Percentiles rank a stretch among this genome's conserved stretches.
phyloP scores from a whole-genome alignment of 768 basidiomycete species.

The Mrakia blollopis region DNA sequence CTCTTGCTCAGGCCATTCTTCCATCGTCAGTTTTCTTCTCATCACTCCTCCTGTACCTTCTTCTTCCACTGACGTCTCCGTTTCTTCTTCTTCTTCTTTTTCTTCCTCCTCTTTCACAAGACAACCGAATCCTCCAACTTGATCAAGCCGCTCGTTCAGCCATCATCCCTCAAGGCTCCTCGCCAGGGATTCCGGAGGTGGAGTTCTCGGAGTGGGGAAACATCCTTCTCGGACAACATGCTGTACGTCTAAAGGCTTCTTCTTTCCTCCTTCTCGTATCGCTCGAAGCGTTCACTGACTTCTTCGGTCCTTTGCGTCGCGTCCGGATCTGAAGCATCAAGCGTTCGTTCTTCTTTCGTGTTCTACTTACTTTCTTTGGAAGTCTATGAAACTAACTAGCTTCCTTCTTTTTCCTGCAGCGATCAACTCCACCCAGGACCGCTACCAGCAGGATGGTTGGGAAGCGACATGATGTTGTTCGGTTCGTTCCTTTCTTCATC shows the following conservation, averaged over 20 bases:
- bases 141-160: conserved; percentile 29
- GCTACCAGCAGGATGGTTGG: conserved; percentile 26
- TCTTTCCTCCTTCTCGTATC: background rate
- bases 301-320: background rate
- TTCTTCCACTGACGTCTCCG: background rate
- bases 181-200: conserved; percentile 16
- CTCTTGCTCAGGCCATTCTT: conserved; percentile 10
- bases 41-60: background rate
- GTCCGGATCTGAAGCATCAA: background rate
- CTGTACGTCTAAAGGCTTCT: background rate
- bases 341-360: no score
- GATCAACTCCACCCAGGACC: conserved; percentile 31
- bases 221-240: conserved; percentile 31
- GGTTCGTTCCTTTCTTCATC: conserved; percentile 6
- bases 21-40: background rate
- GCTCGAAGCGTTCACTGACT: background rate
- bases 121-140: conserved; percentile 27
- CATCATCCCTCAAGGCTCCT: conserved; percentile 10
- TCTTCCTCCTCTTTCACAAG: background rate
- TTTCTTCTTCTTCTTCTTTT: background rate
- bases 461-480: conserved; percentile 30
- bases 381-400: background rate
- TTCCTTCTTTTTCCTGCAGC: background rate
- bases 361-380: background rate
- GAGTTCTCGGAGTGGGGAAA: conserved; percentile 31